Conservation (phyloP, 768 basidiomycete species). For the Suillus discolor region DNA sequence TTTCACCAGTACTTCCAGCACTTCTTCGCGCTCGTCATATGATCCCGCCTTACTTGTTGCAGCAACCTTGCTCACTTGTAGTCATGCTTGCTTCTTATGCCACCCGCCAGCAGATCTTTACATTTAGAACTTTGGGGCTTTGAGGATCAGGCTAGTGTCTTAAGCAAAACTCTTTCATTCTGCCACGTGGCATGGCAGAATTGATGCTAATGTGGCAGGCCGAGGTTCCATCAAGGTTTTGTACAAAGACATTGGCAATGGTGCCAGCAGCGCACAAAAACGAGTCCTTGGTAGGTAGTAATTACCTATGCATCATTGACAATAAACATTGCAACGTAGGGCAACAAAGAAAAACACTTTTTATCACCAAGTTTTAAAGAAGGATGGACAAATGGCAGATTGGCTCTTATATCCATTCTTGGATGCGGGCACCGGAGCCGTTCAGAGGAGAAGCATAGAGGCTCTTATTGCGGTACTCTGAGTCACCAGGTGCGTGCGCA, state of each 20-base stretch:
- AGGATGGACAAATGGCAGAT: background rate
- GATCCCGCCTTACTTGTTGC: background rate
- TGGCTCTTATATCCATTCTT: background rate
- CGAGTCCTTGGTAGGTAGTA: background rate
- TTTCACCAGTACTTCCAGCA: background rate
- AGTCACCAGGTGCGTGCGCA: background rate
- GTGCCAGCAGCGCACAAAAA: background rate
- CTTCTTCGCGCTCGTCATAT: background rate
- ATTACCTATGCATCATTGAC: background rate
- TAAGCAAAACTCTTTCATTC: background rate
- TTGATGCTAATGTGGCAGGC: background rate
- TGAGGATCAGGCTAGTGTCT: background rate
- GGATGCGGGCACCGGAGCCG: background rate
- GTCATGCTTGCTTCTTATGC: background rate
- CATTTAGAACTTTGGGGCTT: background rate
- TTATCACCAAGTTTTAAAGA: background rate
- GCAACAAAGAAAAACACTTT: background rate
- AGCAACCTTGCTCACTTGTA: background rate
- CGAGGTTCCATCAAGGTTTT: background rate
- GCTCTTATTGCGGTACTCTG: constrained; percentile 1
- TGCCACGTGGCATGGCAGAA: background rate
- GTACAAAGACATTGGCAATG: background rate
- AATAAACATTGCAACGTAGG: background rate
- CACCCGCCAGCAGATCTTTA: background rate
- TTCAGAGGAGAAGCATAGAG: constrained; percentile 2